Conservation (phyloP, 805 yeast species). For the Ogataea nonfermentans region DNA sequence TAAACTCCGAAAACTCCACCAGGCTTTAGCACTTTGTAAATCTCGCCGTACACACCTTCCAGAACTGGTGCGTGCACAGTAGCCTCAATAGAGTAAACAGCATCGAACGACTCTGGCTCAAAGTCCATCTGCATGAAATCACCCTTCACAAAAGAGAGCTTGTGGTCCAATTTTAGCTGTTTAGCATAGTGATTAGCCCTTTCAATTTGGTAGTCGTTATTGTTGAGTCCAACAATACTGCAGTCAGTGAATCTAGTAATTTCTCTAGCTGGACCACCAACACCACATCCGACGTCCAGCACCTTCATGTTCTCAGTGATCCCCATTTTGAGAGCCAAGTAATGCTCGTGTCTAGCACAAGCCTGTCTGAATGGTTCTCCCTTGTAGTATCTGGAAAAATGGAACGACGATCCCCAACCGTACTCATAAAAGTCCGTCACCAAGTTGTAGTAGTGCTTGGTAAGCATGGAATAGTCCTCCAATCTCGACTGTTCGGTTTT, state of each 20-base stretch:
- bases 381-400: constrained; percentile 87
- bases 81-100: constrained; percentile 97
- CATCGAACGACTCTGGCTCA: constrained; percentile 85
- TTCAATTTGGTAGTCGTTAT: constrained; percentile 95
- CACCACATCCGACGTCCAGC: constrained; percentile 98
- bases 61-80: constrained; percentile 96
- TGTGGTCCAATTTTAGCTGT: constrained; percentile 60
- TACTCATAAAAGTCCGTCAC: constrained; percentile 98
- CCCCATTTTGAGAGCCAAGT: constrained; percentile 82
- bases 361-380: constrained; percentile 96
- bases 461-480: constrained; percentile 82
- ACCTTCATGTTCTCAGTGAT: constrained; percentile 79
- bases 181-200: constrained; percentile 83
- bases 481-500: constrained; percentile 72
- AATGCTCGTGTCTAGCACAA: constrained; percentile 96
- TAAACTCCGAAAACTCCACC: constrained; percentile 98
- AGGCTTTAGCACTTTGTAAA: constrained; percentile 92
- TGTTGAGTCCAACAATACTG: constrained; percentile 85
- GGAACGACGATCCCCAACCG: constrained; percentile 99
- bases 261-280: constrained; percentile 99
- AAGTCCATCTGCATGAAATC: constrained; percentile 99
- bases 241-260: constrained; percentile 88
- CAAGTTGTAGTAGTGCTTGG: constrained; percentile 94
- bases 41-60: constrained; percentile 94
- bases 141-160: constrained; percentile 87